A percentile compares a stretch with the other conserved stretches of the same genome.
phyloP scores from a whole-genome alignment of 352 stramenopile species.

The Globisporangium uncinulatum region DNA sequence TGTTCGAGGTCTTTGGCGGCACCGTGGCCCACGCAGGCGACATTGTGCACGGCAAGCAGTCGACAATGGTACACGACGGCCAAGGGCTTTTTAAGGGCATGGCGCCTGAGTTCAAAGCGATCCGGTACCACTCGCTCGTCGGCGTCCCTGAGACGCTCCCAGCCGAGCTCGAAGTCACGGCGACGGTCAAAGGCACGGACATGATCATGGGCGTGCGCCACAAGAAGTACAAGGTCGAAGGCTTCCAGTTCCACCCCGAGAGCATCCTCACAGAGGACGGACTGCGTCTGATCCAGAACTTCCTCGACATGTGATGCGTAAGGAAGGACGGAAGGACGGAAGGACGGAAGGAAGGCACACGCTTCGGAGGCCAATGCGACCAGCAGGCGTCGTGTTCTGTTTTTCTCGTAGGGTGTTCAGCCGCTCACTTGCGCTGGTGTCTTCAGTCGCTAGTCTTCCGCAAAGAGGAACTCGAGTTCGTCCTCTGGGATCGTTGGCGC shows the following conservation, averaged over 20 bases:
- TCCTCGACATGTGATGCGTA: constrained; percentile 65
- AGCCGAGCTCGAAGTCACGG: constrained; percentile 70
- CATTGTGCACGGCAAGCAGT: constrained; percentile 87
- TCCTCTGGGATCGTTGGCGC: constrained; percentile 31
- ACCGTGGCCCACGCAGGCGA: constrained; percentile 81
- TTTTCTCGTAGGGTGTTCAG: too few relatives aligned
- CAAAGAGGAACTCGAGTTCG: constrained; percentile 71
- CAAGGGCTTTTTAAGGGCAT: constrained; percentile 85
- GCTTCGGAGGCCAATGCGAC: background rate
- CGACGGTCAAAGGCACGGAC: constrained; percentile 71
- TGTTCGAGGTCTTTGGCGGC: constrained; percentile 86
- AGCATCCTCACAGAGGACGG: constrained; percentile 83
- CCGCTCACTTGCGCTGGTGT: too few relatives aligned
- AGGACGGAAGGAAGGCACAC: too few relatives aligned
- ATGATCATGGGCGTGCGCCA: constrained; percentile 90
- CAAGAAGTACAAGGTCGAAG: constrained; percentile 83
- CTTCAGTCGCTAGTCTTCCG: constrained; percentile 42
- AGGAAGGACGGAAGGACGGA: too few relatives aligned
- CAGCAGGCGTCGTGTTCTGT: background rate
- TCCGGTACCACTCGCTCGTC: constrained; percentile 87
- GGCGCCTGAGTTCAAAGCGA: constrained; percentile 69
- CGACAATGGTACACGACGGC: constrained; percentile 77
- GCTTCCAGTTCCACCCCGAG: constrained; percentile 87
- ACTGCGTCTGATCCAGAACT: constrained; percentile 83
- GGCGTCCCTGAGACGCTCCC: constrained; percentile 78